Evolutionary conservation across 108 stramenopile genomes (phyloP), one percentile per base, ranked within the genome.

Genomic region (Fragilaria radians): DNA sequence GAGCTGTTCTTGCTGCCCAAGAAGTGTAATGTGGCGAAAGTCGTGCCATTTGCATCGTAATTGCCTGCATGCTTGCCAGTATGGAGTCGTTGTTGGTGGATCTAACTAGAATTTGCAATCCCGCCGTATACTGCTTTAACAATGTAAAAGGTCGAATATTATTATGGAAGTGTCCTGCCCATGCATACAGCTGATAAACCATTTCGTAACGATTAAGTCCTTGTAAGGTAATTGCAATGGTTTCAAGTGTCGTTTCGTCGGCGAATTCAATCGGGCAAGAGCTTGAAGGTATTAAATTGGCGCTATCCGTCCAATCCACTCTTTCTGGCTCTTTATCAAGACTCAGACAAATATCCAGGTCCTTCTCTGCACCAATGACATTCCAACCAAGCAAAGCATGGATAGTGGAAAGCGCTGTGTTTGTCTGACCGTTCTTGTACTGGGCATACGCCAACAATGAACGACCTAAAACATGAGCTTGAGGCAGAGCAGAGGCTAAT

Each of bases 391-490:
- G 26, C 26, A 85, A 36, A 17, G 63, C 63, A 49, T 78, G 65
- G 0, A 87, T 46, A 7, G 70, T 54, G 7, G 60, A 21, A 32
- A 84, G 49, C n/a, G 81, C 79, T 52, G 73, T 68, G 45, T 77
- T 64, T 29, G 42, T 52, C 57, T 81, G 79, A 4, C 82, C 81
- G 27, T 69, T 72, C 30, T 82, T 66, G 33, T 66, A 67, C 9
- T 80, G 69, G 1, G 85, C 83, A 59, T 87, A 81, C 0, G 74
- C 74, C 48, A 86, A 53, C 52, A 91, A 56, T 5, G 85, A 85
- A 25, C 66, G 61, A 5, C 74, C 79, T 25, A 91, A 55, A 24
- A 74, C 65, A 24, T 75, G 48, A 49, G 45, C 42, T 21, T 66
- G 58, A 3, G 78, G 81, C 5, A 73, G 46, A 11, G 78, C 64